Evolutionary conservation across 768 basidiomycete genomes (phyloP).

Genomic region (Mycena venus): DNA sequence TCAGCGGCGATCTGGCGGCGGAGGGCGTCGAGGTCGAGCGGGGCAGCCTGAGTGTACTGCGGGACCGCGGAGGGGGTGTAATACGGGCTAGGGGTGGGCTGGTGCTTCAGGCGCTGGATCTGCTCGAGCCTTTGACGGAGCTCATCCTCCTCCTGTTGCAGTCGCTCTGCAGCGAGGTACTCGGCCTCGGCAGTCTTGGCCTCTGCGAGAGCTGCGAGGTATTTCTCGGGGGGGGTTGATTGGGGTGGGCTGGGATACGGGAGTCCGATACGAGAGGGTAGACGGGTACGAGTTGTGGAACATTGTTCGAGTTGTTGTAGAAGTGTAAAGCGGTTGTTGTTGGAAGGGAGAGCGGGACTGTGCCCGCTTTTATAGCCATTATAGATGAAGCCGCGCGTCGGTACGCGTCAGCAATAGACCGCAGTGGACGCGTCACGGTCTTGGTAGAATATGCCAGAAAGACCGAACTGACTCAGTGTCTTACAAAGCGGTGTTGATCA

Average conservation of each 20-base stretch:
- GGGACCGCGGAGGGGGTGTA: background rate
- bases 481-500: too few relatives aligned
- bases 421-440: conserved; percentile 5
- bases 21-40: conserved; percentile 23
- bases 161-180: conserved; percentile 50
- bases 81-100: background rate
- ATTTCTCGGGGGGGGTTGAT: conserved; percentile 47
- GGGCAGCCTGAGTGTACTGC: background rate
- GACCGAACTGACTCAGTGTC: background rate
- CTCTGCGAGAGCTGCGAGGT: conserved; percentile 52
- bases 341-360: background rate
- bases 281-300: conserved; percentile 21
- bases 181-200: conserved; percentile 53
- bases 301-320: conserved; percentile 26
- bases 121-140: conserved; percentile 42
- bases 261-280: conserved; percentile 11
- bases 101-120: conserved; percentile 35
- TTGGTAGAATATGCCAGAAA: conserved; percentile 21
- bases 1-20: conserved; percentile 25
- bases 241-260: conserved; percentile 3
- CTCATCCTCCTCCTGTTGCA: conserved; percentile 47
- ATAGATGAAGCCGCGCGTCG: conserved; percentile 36
- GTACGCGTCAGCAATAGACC: conserved; percentile 34
- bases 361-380: conserved; percentile 36
- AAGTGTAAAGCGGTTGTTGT: background rate